Evolutionary conservation across 176 grass and related monocot species (phyloP).

Genomic region (Dendrocalamus sinicus): DNA sequence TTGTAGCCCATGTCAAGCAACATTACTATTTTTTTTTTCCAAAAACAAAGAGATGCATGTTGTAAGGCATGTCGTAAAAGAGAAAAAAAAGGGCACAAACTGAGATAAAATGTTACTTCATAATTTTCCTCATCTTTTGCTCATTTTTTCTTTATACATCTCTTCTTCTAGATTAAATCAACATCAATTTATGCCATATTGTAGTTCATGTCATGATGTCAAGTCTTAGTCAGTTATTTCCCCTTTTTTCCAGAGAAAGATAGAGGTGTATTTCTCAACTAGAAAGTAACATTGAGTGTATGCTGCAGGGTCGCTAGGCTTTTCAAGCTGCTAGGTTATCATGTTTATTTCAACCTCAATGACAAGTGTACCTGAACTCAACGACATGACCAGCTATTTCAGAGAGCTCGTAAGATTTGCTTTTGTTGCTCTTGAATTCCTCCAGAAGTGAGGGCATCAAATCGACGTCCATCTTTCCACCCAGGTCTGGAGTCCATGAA

Average conservation of each 20-base stretch:
- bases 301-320: not conserved
- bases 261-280: not conserved
- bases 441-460: constrained; percentile 73
- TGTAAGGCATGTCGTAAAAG: not conserved
- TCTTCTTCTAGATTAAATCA: not conserved
- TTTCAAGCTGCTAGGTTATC: not conserved
- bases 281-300: not conserved
- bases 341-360: not conserved
- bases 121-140: not conserved
- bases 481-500: constrained; percentile 58
- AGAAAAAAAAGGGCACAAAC: not conserved
- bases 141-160: not conserved
- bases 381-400: constrained; percentile 85
- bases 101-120: not conserved
- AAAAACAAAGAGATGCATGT: not conserved
- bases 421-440: constrained; percentile 94
- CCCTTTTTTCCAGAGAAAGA: not conserved
- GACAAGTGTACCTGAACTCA: constrained; percentile 70
- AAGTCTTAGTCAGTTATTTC: not conserved
- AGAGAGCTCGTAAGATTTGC: constrained; percentile 79
- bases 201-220: not conserved
- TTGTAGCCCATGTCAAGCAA: not conserved
- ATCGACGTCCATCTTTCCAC: constrained; percentile 52
- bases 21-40: not conserved
- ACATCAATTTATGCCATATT: not conserved